These are phyloP conservation scores for Rhodotorula babjevae DNA, from an alignment of 768 basidiomycete species.

Conservation along the genomic window DNA sequence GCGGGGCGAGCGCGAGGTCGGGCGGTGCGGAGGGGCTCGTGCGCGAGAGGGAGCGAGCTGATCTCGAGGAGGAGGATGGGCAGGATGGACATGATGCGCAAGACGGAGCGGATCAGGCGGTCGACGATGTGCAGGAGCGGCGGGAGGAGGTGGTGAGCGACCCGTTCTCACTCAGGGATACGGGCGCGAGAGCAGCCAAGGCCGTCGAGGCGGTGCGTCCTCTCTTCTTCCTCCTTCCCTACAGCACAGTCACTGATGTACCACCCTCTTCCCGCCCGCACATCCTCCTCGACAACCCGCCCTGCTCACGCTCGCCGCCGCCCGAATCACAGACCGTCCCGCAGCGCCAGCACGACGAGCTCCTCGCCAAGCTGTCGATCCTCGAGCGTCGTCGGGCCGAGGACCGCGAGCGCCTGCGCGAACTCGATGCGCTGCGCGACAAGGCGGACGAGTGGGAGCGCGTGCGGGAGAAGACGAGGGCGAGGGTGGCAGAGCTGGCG, in stretches of 20 bases:
- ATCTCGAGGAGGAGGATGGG: neutral
- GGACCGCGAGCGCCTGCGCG: constrained; percentile 74
- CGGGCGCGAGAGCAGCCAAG: neutral
- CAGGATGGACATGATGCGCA: neutral
- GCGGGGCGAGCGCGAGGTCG: neutral
- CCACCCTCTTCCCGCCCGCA: neutral
- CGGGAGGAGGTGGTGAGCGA: neutral
- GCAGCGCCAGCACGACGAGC: constrained; percentile 56
- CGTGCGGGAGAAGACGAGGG: constrained; percentile 74
- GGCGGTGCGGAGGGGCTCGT: neutral
- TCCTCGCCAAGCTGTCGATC: constrained; percentile 74
- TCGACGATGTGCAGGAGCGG: neutral
- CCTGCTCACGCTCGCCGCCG: neutral
- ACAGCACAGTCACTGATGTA: too few relatives aligned
- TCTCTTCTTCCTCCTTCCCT: too few relatives aligned
- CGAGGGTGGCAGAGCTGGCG: constrained; percentile 38
- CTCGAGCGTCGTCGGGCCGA: constrained; percentile 82
- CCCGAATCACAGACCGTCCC: constrained; percentile 53
- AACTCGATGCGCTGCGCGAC: constrained; percentile 73
- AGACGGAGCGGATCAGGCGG: too few relatives aligned
- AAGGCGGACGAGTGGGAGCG: constrained; percentile 80
- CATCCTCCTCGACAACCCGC: too few relatives aligned
- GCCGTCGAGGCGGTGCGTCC: constrained; percentile 16
- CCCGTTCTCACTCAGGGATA: constrained; percentile 23
- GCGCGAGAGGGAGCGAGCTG: neutral